Evolutionary conservation across 177 flowering plant genomes (phyloP), one percentile per base, ranked within the genome.

Genomic region (Vitis hybrid): DNA sequence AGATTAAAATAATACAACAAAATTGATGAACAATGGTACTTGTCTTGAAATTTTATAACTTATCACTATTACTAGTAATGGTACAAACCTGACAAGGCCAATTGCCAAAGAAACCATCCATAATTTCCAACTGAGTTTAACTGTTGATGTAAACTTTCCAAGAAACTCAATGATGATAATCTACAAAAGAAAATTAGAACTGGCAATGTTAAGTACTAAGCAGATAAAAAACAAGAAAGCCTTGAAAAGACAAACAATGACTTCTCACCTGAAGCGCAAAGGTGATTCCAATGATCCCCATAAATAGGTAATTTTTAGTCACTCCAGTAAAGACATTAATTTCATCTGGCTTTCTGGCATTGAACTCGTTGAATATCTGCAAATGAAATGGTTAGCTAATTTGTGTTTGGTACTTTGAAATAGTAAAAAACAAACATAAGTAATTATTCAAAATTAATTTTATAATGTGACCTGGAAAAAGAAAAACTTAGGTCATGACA

Each of bases 321-420:
- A 89, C 85, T 28, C 94, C 94, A 0, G 51, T 66, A 67, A 89
- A 89, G 62, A 88, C 80, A 74, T 88, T 88, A 4, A 88, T 24
- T 73, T 85, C 80, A n/a, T 89, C 92, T 13, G 92, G 91, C 71
- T 88, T 88, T 62, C 92, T 72, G 47, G 94, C 87, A 80, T 89
- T 88, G 76, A 89, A 81, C 82, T 89, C 94, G 24, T 88, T 89
- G 75, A 86, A 88, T 51, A 89, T 75, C 94, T 89, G 89, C 24
- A 73, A 49, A n/a, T 44, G 14, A 47, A 52, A 51, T 50, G 11
- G 58, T 54, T 54, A 20, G n/a, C 22, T 9, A 59, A 59, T 59
- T 15, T 53, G 14, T n/a, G 47, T 49, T 55, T 31, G 24, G 55
- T 6, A 19, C 11, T 31, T 54, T 13, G 49, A 11, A 65, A 11